Base-by-base conservation (phyloP, 768 basidiomycete species). In the Plicaturopsis crispa region DNA sequence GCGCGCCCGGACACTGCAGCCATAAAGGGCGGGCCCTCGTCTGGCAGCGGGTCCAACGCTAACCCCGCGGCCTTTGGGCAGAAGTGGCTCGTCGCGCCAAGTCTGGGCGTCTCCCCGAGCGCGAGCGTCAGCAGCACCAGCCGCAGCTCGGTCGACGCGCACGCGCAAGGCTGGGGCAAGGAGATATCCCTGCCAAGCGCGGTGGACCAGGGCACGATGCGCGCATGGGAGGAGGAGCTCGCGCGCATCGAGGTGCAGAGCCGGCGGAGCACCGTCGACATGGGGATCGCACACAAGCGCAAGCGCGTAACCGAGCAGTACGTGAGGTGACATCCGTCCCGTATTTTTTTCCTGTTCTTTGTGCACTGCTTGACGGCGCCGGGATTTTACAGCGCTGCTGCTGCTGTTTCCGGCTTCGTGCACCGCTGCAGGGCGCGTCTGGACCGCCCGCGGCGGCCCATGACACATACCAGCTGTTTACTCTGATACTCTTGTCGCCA, bases 201-300 rank as follows among this genome's bases (percentile, higher is more conserved):
- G 49, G 59, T 41, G 49, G 61, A 42, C 39, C 48, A 48, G 17
- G 48, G 60, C 24, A 65, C 69, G 31, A 63, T 76, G 52, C 63
- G 67, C 39, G 85, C 79, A 46, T 89, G 86, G 85, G 86, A 88
- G 57, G 77, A 75, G 54, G 84, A 87, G 63, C 67, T 86, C 32
- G 75, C 69, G 43, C 69, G 73, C 44, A 84, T 87, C 47, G 84
- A 86, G 59, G 60, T 66, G 48, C 63, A 62, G 56, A 82, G 75
- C 58, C 72, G 71, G 38, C 55, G 61, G 40, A 62, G 55, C 38
- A 70, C 60, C 33, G 56, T 49, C 14, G 54, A 56, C 34, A 65
- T 70, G 56, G 58, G 55, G n/a, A 48, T 59, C 24, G 34, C 43
- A 36, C 48, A 54, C 6, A 54, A 47, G 31, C 53, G 56, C 35